Base-by-base conservation (phyloP, 768 basidiomycete species). In the Suillus clintonianus region DNA sequence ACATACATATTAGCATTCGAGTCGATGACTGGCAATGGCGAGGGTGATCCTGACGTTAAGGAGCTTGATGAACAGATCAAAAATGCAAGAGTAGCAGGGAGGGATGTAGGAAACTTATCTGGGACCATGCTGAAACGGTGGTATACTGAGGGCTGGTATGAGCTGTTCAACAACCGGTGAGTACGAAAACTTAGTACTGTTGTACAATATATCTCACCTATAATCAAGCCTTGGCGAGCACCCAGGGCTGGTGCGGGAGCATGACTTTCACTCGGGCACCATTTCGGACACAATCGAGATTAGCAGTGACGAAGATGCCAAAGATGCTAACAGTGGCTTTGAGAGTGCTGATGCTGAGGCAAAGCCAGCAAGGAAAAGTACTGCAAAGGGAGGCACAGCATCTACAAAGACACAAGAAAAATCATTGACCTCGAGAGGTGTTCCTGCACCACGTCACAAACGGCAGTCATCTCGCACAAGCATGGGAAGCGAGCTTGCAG, bases 21-120 rank as follows among this genome's bases (percentile, higher is more conserved):
- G 53, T 17, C 37, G 4, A 55, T 37, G 22, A 58, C 54, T 58
- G 56, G 62, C 11, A 63, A 63, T 50, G 56, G 54, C 4, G 61
- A 36, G 17, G 61, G 24, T n/a, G 62, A 62, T 43, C 62, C 62
- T 45, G 42, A 62, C n/a, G 14, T 47, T 6, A n/a, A 57, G 39
- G 55, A 55, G 14, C 30, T 62, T 27, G 54, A 62, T 27, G 62
- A 62, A 9, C 8, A 43, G 13, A 62, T 62, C 6, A 22, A 32
- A 14, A 36, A 30, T 24, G 54, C 37, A 24, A n/a, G 34, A 47
- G 30, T 7, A 4, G 51, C 42, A 19, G 62, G 62, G 13, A 34
- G 14, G 22, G 36, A 62, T 19, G 5, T 62, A 3, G 42, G 62
- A 3, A 57, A 15, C 7, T 17, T 62, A 19, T 57, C 62, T 9